Evolutionary conservation across 2,329 filamentous ascomycete genomes (phyloP), one percentile per base, ranked within the genome.

Genomic region (Epichloe gansuensis): DNA sequence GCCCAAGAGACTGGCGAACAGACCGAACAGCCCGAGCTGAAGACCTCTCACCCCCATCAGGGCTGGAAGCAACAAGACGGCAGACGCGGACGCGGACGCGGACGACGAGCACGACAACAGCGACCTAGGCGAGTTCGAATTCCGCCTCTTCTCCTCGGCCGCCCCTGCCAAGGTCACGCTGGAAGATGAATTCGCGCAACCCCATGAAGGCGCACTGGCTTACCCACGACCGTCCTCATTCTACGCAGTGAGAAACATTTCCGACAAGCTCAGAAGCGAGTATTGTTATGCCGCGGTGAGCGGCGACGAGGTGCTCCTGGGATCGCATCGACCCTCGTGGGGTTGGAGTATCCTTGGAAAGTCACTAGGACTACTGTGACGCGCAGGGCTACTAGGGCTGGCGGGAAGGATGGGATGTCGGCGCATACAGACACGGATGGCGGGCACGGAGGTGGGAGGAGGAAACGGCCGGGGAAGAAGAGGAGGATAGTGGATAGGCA

Each of bases 341-440:
- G 80, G 0, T 63, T 79, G 43, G 79, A 83, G 63, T 69, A 78
- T 58, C 79, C 80, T 2, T 84, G 81, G 81, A 73, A 73, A 52
- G 78, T 82, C 13, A 72, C 67, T 4, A 68, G 65, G 34, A 66
- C 80, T 35, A 64, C 59, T 1, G 60, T 70, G n/a, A 64, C 60
- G n/a, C 63, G 62, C 15, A 67, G 64, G 51, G 58, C 55, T 37
- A 31, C 55, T 37, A 31, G 23, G 21, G 17, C 34, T 15, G 46
- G 35, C n/a, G 39, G 39, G 15, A 12, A 17, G 25, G 42, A 15
- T 5, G 28, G 37, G 4, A 11, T 12, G 25, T 42, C 15, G 12
- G 28, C 13, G 17, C 58, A 50, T 15, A 52, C 59, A 12, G 50
- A 56, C 34, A 54, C 55, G 31, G 54, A 63, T 54, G 58, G 54